Evolutionary conservation across 345 rosid genomes (phyloP), one percentile per base, ranked within the genome.

Genomic region (Angophora floribunda): DNA sequence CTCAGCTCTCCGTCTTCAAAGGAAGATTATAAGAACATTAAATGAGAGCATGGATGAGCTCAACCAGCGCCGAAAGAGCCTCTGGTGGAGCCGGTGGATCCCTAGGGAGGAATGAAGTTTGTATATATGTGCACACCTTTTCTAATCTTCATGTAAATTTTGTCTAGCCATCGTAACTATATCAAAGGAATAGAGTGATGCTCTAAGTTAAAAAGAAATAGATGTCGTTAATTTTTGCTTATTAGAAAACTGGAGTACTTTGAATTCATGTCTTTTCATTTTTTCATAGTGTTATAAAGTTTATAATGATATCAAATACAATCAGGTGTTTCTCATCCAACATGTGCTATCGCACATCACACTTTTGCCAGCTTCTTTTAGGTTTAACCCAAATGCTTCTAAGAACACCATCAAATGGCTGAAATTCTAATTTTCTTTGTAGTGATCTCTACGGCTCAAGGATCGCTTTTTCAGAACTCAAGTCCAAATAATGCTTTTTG

Each of bases 21-120:
- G 98, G 92, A 97, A 93, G 96, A 88, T 98, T 79, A 28, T 95
- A 22, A 93, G 89, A 88, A 97, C 98, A 30, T 88, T 97, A 86
- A 89, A 91, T 8, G 97, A 96, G 92, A 96, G 96, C 88, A 92
- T 96, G 91, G 97, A 95, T n/a, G 99, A 94, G 91, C 94, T 98
- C 26, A 94, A 91, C 91, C 89, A 89, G 87, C 95, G 94, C 55
- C 90, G 96, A 75, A 96, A 93, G 95, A 97, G 97, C 90, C 52
- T 97, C 7, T 98, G 99, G 99, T 97, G 98, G 98, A 97, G 95
- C 92, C 90, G 98, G 91, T 98, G 99, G 99, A 98, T 97, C 92
- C 99, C 98, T 17, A 93, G 91, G 89, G 96, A 98, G 90, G 98
- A 97, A 88, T 96, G 93, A 95, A 91, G 53, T 67, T 51, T 89